A percentile compares a stretch with the other conserved stretches of the same genome.
These are phyloP conservation scores for Fusarium goolgardi DNA, from an alignment of 2,329 filamentous ascomycete species.

Conservation along the genomic window DNA sequence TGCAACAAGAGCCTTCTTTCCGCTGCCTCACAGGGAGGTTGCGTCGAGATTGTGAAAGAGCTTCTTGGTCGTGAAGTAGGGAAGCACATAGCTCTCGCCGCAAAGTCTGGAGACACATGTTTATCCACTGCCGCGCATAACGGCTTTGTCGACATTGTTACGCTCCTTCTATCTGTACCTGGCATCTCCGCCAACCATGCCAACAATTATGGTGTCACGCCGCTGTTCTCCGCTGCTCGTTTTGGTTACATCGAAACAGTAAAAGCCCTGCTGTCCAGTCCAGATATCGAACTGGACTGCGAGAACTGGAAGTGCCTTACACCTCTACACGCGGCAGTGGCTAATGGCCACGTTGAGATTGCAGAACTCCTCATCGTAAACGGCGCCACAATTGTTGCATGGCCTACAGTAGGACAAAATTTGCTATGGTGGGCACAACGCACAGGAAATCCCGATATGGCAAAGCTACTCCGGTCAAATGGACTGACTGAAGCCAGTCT, in stretches of 20 bases:
- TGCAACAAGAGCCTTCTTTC: not conserved
- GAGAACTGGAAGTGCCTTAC: rapidly evolving
- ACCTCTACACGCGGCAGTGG: not conserved
- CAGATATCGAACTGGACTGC: rapidly evolving
- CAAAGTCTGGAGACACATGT: rapidly evolving
- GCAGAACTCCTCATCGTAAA: not conserved
- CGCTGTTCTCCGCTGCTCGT: not conserved
- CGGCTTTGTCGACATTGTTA: rapidly evolving
- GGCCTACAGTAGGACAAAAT: not conserved
- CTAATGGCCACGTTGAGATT: not conserved
- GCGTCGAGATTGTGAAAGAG: not conserved
- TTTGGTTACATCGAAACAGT: rapidly evolving
- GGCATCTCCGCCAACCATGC: rapidly evolving
- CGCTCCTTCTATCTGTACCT: rapidly evolving
- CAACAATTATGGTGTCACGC: rapidly evolving
- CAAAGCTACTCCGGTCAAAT: not conserved
- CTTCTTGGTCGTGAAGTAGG: rapidly evolving
- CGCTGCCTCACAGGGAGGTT: not conserved
- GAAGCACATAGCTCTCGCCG: rapidly evolving
- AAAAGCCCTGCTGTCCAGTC: rapidly evolving
- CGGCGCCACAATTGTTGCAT: rapidly evolving
- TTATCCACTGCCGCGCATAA: rapidly evolving
- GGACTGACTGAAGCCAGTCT: not conserved
- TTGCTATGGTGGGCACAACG: constrained; percentile 4
- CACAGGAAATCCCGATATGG: rapidly evolving